Conservation (phyloP, 2,329 filamentous ascomycete species). For the Hypoxylon sp. region DNA sequence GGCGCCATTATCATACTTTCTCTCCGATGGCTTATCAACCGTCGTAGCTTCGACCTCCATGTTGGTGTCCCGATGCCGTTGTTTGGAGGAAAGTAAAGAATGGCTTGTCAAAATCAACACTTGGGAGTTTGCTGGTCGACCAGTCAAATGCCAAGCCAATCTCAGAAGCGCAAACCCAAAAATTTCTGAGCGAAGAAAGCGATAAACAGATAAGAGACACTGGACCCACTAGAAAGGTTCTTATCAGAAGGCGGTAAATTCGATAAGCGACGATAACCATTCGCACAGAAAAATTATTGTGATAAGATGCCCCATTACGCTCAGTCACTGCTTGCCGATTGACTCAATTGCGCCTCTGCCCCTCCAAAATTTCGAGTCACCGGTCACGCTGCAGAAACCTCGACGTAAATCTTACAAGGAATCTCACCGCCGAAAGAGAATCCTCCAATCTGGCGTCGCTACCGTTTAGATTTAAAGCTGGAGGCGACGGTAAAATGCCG, state of each 20-base stretch:
- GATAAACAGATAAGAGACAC: slow-evolving; percentile 35
- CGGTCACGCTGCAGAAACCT: slow-evolving; percentile 1
- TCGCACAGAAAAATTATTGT: slow-evolving; percentile 40
- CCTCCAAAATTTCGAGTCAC: slow-evolving; percentile 37
- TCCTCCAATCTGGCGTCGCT: slow-evolving; percentile 74
- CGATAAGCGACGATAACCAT: slow-evolving; percentile 37
- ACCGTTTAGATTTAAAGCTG: slow-evolving; percentile 91
- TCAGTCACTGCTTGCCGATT: too few species aligned
- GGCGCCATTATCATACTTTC: slow-evolving; percentile 67
- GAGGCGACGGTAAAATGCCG: slow-evolving; percentile 81
- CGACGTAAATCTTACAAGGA: slow-evolving; percentile 7
- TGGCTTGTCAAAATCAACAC: slow-evolving; percentile 5
- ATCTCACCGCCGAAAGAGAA: slow-evolving; percentile 9
- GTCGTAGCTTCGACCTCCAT: slow-evolving; percentile 52
- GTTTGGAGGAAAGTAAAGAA: background rate
- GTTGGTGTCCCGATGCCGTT: slow-evolving; percentile 1
- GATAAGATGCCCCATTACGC: slow-evolving; percentile 35
- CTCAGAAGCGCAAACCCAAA: slow-evolving; percentile 35
- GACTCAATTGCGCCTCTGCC: slow-evolving; percentile 43
- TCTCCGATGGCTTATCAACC: slow-evolving; percentile 55
- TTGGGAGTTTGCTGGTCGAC: slow-evolving; percentile 6
- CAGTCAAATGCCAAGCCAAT: slow-evolving; percentile 36
- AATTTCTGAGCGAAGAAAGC: slow-evolving; percentile 34
- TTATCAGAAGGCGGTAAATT: slow-evolving; percentile 25
- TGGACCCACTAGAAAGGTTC: slow-evolving; percentile 39